Evolutionary conservation across 2,329 filamentous ascomycete species (phyloP), one percentile per base, ranked within the genome.

Genomic region (Rachicladosporium sp.): DNA sequence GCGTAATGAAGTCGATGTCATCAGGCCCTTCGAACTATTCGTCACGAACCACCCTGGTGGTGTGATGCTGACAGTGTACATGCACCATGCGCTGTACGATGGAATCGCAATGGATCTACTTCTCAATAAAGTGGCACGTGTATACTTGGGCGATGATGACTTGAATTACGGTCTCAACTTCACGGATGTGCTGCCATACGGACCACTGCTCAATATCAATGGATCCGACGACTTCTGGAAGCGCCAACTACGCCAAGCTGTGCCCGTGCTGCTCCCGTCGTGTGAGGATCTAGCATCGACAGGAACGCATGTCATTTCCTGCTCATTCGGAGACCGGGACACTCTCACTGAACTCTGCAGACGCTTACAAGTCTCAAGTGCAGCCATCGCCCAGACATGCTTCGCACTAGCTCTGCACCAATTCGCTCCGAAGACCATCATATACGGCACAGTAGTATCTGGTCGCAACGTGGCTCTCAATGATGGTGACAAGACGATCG

Each of bases 1-100:
- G 51, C 2, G 59, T 57, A 5, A 79, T 79, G 0, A 55, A 81
- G 4, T 66, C 76, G 38, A 45, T 77, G 2, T 53, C 71, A 19
- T 53, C 54, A 7, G 45, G 55, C 4, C 40, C 45, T 1, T 46
- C 46, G 10, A 52, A 51, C 5, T 46, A 68, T 0, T 59, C 93
- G 27, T 60, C 69, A 2, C 51, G 23, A 27, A 27, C 23, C 6
- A 4, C 23, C 8, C 23, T 7, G 8, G 23, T 27, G 23, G 23
- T 7, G 23, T 27, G 8, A 7, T 27, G 23, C 8, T 33, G 10
- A n/a, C 21, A 33, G 27, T 93, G 2, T 72, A 81, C 34, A 78
- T 93, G 1, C 93, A 94, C 60, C 88, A 95, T 55, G 86, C 74
- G 0, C 59, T 94, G 0, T 95, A 95, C 50, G 88, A 95, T 58